Base-by-base conservation (phyloP, 768 basidiomycete genomes). In the Pulveroboletus sp. region DNA sequence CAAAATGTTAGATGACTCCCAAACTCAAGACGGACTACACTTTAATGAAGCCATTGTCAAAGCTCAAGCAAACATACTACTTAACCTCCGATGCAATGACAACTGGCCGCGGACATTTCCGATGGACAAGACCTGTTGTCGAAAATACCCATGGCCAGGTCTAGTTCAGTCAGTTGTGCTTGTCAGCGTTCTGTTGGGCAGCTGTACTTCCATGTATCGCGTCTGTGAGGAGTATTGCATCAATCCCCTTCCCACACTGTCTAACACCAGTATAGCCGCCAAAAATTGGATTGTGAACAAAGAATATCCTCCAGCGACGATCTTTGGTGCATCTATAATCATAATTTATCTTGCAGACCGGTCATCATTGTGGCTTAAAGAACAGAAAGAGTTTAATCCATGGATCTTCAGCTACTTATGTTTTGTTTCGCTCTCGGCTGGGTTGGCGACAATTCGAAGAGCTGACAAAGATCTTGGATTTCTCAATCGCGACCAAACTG, bases 401-500 rank as follows among this genome's bases (percentile, higher is more conserved):
- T 81, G 79, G 78, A 76, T 76, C 12, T 94, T 94, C 61, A 71
- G 70, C 3, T 69, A 78, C 62, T 71, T 90, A n/a, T 75, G 68
- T 56, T 17, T 86, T n/a, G 55, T 67, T 20, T 69, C 75, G 23
- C 68, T 94, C 23, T 69, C 57, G 9, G 67, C 75, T 17, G 93
- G 92, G 5, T 58, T 91, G 39, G 68, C 65, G 10, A 89, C 84
- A 1, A 68, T 90, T 54, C 84, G 81, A 62, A 78, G 78, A 17
- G 77, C 76, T 16, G 90, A 90, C 55, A 90, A 86, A 59, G 91
- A 97, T 61, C 69, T 87, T 43, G 93, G 93, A 0, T 90, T 94
- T 68, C 72, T 97, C 58, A 94, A 92, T 60, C 78, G 93, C 49
- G 90, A 94, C 42, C 91, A 95, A 66, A 95, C 92, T 1, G 91